These are phyloP conservation scores for Colletotrichum lentis DNA, from an alignment of 2,329 filamentous ascomycete genomes.

Conservation along the genomic window DNA sequence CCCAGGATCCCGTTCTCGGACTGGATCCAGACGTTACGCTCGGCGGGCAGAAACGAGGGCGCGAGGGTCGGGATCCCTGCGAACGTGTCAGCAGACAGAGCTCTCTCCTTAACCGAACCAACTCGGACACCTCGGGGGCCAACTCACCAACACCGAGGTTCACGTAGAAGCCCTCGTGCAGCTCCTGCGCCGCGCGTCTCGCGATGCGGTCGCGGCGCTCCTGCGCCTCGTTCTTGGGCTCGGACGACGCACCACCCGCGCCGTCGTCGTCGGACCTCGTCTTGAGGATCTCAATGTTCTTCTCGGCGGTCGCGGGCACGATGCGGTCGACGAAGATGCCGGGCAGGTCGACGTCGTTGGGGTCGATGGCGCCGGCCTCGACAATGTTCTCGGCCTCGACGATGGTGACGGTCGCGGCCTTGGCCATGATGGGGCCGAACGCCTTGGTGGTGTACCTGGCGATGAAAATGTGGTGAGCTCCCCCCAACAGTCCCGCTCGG, in stretches of 20 bases:
- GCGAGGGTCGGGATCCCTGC: slow-evolving; percentile 84
- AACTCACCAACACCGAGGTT: slow-evolving; percentile 71
- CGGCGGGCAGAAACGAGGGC: slow-evolving; percentile 74
- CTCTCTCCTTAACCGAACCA: neutral
- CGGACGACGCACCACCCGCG: slow-evolving; percentile 42
- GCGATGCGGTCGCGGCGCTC: slow-evolving; percentile 76
- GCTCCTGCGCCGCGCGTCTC: slow-evolving; percentile 77
- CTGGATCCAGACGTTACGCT: slow-evolving; percentile 80
- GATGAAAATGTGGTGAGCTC: neutral
- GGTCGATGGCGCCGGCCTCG: slow-evolving; percentile 73
- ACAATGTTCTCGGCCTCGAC: slow-evolving; percentile 89
- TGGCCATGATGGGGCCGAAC: slow-evolving; percentile 80
- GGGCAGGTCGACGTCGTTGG: slow-evolving; percentile 78
- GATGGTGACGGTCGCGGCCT: slow-evolving; percentile 79
- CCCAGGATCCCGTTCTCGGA: slow-evolving; percentile 87
- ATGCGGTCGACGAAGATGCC: slow-evolving; percentile 86
- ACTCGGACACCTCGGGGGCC: neutral
- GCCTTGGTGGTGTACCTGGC: slow-evolving; percentile 74
- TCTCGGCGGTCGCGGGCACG: slow-evolving; percentile 74
- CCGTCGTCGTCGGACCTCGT: slow-evolving; percentile 57
- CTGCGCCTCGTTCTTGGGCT: slow-evolving; percentile 57
- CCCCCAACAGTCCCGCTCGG: neutral
- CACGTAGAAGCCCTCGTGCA: slow-evolving; percentile 82
- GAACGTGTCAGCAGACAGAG: neutral
- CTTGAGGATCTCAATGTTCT: slow-evolving; percentile 76